Percentiles rank a stretch among this genome's conserved stretches.
Conservation (phyloP, 805 yeast genomes). For the Schizosaccharomyces osmophilus region DNA sequence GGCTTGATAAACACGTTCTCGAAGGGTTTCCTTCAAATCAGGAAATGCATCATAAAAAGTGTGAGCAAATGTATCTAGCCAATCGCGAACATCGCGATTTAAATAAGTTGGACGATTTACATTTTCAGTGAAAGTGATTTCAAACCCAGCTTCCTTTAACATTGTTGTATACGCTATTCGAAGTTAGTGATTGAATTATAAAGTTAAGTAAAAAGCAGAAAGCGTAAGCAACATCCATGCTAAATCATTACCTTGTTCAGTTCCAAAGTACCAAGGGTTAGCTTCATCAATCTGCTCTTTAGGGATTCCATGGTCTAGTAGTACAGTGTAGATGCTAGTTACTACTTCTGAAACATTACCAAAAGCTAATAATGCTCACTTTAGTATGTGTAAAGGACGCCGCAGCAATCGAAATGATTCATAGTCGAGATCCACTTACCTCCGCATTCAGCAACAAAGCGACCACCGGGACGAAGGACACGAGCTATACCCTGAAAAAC, state of each 20-base stretch:
- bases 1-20: not conserved
- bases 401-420: not conserved
- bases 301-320: not conserved
- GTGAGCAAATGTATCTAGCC: slow-evolving; percentile 12
- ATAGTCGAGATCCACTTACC: slow-evolving; percentile 2
- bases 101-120: slow-evolving; percentile 10
- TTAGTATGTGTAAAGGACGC: not conserved
- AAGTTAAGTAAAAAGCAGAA: not conserved
- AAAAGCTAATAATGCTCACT: not conserved
- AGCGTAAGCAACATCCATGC: not conserved
- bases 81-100: slow-evolving; percentile 8
- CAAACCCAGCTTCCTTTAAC: slow-evolving; percentile 9
- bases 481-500: slow-evolving; percentile 8
- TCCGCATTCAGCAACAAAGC: slow-evolving; percentile 10
- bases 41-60: slow-evolving; percentile 7
- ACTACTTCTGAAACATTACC: slow-evolving; percentile 11
- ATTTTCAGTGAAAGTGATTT: slow-evolving; percentile 8
- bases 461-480: slow-evolving; percentile 7
- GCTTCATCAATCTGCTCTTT: slow-evolving; percentile 3
- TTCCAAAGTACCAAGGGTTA: slow-evolving; percentile 10
- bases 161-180: not conserved
- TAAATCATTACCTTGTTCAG: slow-evolving; percentile 3
- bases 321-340: slow-evolving; percentile 1
- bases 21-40: slow-evolving; percentile 3
- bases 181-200: not conserved